These are phyloP conservation scores for Cytospora leucostoma DNA, from an alignment of 2,329 filamentous ascomycete genomes.

Conservation along the genomic window DNA sequence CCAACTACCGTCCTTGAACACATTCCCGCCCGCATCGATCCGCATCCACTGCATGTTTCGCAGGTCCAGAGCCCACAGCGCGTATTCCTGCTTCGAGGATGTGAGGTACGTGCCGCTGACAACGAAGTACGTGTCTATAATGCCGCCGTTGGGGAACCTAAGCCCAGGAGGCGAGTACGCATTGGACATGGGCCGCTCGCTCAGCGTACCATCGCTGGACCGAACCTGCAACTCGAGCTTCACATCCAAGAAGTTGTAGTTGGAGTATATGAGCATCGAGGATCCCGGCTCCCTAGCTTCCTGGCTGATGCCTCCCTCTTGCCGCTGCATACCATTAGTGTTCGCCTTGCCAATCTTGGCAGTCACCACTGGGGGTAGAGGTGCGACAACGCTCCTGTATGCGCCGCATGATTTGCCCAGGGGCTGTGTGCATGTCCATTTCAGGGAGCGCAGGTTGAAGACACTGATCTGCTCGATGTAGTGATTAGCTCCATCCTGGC, in stretches of 20 bases:
- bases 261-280: slow-evolving; percentile 96
- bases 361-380: slow-evolving; percentile 68
- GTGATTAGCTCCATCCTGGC: slow-evolving; percentile 95
- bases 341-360: slow-evolving; percentile 66
- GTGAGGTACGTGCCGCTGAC: slow-evolving; percentile 97
- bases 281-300: slow-evolving; percentile 60
- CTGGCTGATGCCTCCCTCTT: slow-evolving; percentile 52
- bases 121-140: slow-evolving; percentile 95
- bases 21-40: slow-evolving; percentile 90
- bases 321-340: slow-evolving; percentile 42
- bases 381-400: slow-evolving; percentile 92
- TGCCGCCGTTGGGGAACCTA: slow-evolving; percentile 91
- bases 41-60: slow-evolving; percentile 89
- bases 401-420: slow-evolving; percentile 93
- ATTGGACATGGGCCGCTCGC: slow-evolving; percentile 86
- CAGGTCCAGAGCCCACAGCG: slow-evolving; percentile 91
- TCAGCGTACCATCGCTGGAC: slow-evolving; percentile 76
- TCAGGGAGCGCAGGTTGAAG: slow-evolving; percentile 91
- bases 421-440: slow-evolving; percentile 88
- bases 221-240: slow-evolving; percentile 93
- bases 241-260: slow-evolving; percentile 98
- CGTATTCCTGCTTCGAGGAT: slow-evolving; percentile 97
- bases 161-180: slow-evolving; percentile 86
- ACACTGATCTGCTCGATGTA: slow-evolving; percentile 99
- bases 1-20: slow-evolving; percentile 97